Percentiles rank a stretch among this genome's conserved stretches.
Conservation (phyloP, 2,329 filamentous ascomycete species). For the Alternaria novae-zelandiae region DNA sequence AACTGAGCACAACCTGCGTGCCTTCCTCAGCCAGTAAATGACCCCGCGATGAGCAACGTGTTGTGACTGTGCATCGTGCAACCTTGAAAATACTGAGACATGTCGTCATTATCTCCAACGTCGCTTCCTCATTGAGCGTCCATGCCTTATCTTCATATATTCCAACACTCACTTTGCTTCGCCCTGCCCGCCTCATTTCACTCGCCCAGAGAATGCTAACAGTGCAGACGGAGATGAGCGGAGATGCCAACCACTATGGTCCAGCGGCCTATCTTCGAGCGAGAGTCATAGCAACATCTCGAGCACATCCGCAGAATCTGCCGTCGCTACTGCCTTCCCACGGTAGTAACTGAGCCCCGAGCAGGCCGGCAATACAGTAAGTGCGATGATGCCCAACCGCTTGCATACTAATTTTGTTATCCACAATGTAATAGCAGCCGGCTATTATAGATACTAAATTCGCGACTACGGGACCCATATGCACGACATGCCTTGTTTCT, state of each 20-base stretch:
- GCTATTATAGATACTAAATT: constrained; percentile 3
- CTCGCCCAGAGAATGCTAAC: background rate
- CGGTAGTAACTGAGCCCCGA: background rate
- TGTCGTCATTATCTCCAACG: background rate
- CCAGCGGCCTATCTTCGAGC: background rate
- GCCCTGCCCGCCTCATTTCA: background rate
- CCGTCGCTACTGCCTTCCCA: background rate
- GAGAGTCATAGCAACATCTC: background rate
- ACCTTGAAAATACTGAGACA: background rate
- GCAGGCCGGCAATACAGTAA: background rate
- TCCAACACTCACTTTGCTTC: background rate
- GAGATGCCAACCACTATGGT: background rate
- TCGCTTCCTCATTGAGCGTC: background rate
- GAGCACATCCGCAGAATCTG: background rate
- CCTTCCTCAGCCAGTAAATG: background rate
- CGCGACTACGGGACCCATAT: constrained; percentile 6
- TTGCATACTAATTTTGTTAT: background rate
- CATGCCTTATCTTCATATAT: background rate
- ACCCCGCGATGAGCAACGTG: constrained; percentile 1
- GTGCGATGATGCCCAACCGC: background rate
- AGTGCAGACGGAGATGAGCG: background rate
- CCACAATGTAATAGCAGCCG: constrained; percentile 13
- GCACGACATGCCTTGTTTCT: constrained; percentile 6
- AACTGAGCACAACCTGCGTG: background rate
- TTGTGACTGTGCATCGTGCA: background rate